Percentiles rank a stretch among this genome's conserved stretches.
These are phyloP conservation scores for Pythium sukuiense DNA, from an alignment of 352 stramenopile genomes.

Conservation along the genomic window DNA sequence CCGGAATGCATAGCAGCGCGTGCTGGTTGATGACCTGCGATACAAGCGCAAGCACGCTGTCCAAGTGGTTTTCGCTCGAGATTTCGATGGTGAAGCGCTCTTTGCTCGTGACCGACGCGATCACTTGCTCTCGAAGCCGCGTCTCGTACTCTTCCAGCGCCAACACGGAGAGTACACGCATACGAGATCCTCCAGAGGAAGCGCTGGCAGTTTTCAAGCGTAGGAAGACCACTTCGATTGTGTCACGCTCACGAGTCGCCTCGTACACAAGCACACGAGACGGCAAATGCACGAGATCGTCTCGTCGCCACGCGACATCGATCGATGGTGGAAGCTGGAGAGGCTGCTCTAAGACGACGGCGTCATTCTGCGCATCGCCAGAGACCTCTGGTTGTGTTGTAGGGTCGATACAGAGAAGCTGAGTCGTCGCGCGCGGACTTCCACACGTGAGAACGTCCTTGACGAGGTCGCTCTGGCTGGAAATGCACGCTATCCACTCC, in stretches of 20 bases:
- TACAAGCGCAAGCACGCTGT: constrained; percentile 36
- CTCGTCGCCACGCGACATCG: constrained; percentile 23
- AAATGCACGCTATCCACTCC: constrained; percentile 13
- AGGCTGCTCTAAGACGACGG: not conserved
- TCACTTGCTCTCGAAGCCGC: constrained; percentile 20
- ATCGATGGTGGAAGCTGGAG: constrained; percentile 19
- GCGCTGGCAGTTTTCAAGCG: not conserved
- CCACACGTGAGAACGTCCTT: not conserved
- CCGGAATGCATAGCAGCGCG: constrained; percentile 42
- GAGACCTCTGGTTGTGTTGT: not conserved
- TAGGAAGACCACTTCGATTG: constrained; percentile 19
- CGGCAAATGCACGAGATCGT: constrained; percentile 29
- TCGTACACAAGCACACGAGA: constrained; percentile 25
- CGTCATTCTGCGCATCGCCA: not conserved
- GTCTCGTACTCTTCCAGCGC: constrained; percentile 10
- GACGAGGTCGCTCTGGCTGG: not conserved
- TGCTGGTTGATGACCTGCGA: constrained; percentile 58
- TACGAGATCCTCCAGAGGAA: not conserved
- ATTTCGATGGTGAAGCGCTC: constrained; percentile 46
- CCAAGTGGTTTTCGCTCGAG: constrained; percentile 28
- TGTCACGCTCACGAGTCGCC: constrained; percentile 1
- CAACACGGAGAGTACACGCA: constrained; percentile 14
- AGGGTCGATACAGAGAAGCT: not conserved
- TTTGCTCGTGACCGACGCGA: constrained; percentile 33
- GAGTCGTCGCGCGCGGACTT: not conserved